phyloP scores from a whole-genome alignment of 495 filamentous ascomycete genomes.

The Extremus antarcticus region DNA sequence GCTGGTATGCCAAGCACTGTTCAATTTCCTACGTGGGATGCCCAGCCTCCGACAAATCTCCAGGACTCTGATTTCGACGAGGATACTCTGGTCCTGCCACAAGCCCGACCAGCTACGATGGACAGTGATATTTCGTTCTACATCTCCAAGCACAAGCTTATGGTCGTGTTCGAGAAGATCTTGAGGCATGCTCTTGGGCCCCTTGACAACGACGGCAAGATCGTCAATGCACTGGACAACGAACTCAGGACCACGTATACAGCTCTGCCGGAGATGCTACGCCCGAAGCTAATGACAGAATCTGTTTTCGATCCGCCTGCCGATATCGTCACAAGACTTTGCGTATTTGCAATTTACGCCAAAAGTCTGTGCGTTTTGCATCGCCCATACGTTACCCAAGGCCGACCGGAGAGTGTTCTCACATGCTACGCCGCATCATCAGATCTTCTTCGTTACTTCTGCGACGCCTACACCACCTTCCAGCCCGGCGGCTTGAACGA shows the following conservation, averaged over 20 bases:
- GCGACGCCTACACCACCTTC: not conserved
- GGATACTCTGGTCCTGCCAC: not conserved
- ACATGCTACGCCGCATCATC: not conserved
- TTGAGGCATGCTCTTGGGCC: not conserved
- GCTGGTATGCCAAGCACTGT: not conserved
- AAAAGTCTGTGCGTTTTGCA: not conserved
- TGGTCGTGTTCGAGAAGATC: not conserved
- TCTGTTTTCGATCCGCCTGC: not conserved
- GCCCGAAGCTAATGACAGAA: not conserved
- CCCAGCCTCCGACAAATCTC: not conserved
- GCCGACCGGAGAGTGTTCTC: not conserved
- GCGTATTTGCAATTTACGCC: not conserved
- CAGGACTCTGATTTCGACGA: not conserved
- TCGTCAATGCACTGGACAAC: not conserved
- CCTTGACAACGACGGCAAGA: not conserved
- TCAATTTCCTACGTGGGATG: not conserved
- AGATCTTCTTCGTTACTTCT: not conserved
- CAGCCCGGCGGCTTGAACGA: not conserved
- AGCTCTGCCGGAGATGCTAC: not conserved
- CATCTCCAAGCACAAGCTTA: not conserved
- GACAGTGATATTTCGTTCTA: not conserved
- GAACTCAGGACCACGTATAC: not conserved
- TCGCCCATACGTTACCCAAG: not conserved
- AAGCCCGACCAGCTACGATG: not conserved
- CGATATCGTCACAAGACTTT: not conserved